phyloP scores from a whole-genome alignment of 2,329 filamentous ascomycete genomes.

The Zopfia rhizophila region DNA sequence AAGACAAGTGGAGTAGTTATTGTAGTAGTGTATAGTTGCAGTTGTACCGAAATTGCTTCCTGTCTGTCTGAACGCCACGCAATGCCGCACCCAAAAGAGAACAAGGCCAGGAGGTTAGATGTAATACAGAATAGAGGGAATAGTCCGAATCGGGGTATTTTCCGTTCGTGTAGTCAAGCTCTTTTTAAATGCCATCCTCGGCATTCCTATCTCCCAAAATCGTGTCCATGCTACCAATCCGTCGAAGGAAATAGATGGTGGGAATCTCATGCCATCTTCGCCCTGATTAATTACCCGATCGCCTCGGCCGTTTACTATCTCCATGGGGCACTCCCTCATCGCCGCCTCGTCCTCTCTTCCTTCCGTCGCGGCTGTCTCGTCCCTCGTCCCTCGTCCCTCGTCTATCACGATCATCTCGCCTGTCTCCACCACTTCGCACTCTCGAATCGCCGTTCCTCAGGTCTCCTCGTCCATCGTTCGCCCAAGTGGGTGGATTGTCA shows the following conservation, averaged over 20 bases:
- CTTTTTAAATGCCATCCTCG: too few relatives aligned
- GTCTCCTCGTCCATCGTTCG: conserved; percentile 13
- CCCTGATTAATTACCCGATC: conserved; percentile 4
- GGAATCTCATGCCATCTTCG: too few relatives aligned
- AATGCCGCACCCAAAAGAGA: too few relatives aligned
- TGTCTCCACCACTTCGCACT: conserved; percentile 16
- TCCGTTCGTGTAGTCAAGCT: too few relatives aligned
- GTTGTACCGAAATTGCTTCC: too few relatives aligned
- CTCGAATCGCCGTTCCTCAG: conserved; percentile 16
- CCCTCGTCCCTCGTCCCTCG: conserved; percentile 27
- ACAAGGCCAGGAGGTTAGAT: too few relatives aligned
- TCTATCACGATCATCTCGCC: conserved; percentile 30
- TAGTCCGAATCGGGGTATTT: too few relatives aligned
- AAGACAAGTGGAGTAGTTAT: too few relatives aligned
- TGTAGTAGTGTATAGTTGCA: too few relatives aligned
- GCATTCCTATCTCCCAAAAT: too few relatives aligned
- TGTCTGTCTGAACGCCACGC: too few relatives aligned
- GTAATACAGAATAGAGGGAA: too few relatives aligned
- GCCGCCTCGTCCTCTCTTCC: conserved; percentile 34
- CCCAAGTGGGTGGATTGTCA: conserved; percentile 15
- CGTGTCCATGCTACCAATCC: background rate
- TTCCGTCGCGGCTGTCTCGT: conserved; percentile 25
- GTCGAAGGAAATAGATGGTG: background rate
- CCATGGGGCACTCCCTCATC: conserved; percentile 19
- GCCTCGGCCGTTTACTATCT: conserved; percentile 24